Evolutionary conservation across 371 early-diverging fungal species (phyloP).

Genomic region (Capniomyces stellatus): DNA sequence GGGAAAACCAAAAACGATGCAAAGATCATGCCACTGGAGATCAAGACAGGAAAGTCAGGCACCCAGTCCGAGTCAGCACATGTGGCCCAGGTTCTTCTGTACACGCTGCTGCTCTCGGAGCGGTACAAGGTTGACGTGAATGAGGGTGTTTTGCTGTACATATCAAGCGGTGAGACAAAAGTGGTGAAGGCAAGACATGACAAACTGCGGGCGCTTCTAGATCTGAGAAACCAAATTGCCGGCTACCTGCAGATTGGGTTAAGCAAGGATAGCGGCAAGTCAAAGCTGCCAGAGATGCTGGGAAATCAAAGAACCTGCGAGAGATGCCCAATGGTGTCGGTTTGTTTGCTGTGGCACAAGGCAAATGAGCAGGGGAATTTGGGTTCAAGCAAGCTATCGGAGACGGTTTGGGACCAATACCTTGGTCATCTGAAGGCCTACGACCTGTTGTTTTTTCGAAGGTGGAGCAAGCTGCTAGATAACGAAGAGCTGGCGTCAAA

Average conservation of each 20-base stretch:
- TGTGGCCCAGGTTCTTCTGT: constrained; percentile 70
- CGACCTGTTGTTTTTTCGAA: constrained; percentile 44
- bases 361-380: constrained; percentile 46
- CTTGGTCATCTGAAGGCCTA: constrained; percentile 33
- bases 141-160: constrained; percentile 59
- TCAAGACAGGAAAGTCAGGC: constrained; percentile 63
- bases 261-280: not conserved
- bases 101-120: constrained; percentile 71
- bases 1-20: not conserved
- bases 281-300: constrained; percentile 48
- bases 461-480: constrained; percentile 62
- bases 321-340: constrained; percentile 40
- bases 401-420: constrained; percentile 9
- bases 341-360: constrained; percentile 32
- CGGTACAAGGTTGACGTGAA: constrained; percentile 50
- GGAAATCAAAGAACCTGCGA: constrained; percentile 42
- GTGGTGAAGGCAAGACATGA: constrained; percentile 5
- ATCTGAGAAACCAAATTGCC: constrained; percentile 57
- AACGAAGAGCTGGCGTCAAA: constrained; percentile 60
- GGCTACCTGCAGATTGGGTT: constrained; percentile 9
- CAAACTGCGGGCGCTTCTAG: constrained; percentile 53
- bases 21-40: constrained; percentile 57
- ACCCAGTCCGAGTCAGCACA: constrained; percentile 27
- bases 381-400: constrained; percentile 28
- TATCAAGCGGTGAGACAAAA: constrained; percentile 16